These are phyloP conservation scores for Heterobasidion irregulare DNA, from an alignment of 1,284 basidiomycete genomes.

Conservation along the genomic window DNA sequence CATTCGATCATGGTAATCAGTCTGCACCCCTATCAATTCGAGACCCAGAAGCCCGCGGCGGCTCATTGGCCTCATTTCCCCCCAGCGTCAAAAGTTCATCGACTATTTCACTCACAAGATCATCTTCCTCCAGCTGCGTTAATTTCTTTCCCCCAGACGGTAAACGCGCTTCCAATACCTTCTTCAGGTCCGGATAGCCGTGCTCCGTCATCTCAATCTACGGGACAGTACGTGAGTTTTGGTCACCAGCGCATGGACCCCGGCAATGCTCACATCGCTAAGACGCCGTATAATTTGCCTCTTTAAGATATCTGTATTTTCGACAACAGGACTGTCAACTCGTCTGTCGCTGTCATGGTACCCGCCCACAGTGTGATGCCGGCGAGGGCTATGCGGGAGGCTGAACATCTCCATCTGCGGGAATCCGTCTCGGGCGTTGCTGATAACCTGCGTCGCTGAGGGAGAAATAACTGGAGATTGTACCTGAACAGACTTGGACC, in stretches of 20 bases:
- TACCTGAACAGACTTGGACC: not conserved
- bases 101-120: slow-evolving; percentile 54
- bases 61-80: not conserved
- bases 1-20: not conserved
- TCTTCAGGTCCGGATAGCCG: slow-evolving; percentile 41
- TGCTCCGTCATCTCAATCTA: slow-evolving; percentile 68
- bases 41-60: slow-evolving; percentile 4
- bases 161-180: slow-evolving; percentile 44
- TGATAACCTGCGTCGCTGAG: slow-evolving; percentile 33
- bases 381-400: slow-evolving; percentile 19
- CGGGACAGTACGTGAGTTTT: slow-evolving; percentile 7
- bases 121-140: slow-evolving; percentile 47
- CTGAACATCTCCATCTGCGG: slow-evolving; percentile 54
- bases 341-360: slow-evolving; percentile 8
- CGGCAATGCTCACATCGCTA: slow-evolving; percentile 10
- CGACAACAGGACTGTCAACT: not conserved
- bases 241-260: slow-evolving; percentile 4
- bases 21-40: not conserved
- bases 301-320: slow-evolving; percentile 1
- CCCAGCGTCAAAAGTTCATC: slow-evolving; percentile 33
- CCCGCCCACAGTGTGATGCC: slow-evolving; percentile 20
- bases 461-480: not conserved
- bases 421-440: slow-evolving; percentile 48
- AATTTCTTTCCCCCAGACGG: slow-evolving; percentile 20
- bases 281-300: slow-evolving; percentile 8